phyloP scores from a whole-genome alignment of 139 green algal genomes.

The Marvania coccoides region DNA sequence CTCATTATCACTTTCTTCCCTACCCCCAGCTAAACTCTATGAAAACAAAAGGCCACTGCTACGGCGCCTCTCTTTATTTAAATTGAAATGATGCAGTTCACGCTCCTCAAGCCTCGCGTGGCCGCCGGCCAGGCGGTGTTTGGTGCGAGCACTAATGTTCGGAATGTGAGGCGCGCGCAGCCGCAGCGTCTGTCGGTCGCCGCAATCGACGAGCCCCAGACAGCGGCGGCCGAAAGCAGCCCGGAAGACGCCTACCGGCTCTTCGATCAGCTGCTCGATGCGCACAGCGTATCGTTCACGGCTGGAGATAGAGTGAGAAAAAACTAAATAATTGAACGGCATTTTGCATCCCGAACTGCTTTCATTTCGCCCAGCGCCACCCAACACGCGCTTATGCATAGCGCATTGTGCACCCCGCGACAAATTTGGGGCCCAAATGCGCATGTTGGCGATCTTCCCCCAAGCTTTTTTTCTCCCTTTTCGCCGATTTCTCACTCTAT shows the following conservation, averaged over 20 bases:
- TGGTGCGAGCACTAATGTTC: background rate
- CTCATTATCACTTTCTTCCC: too few relatives aligned
- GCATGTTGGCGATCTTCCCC: too few relatives aligned
- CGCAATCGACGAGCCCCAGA: background rate
- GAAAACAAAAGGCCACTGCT: too few relatives aligned
- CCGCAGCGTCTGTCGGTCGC: background rate
- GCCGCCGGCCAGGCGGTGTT: background rate
- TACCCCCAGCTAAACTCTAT: too few relatives aligned
- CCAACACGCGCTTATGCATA: too few relatives aligned
- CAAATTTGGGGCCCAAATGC: background rate
- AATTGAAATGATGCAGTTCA: background rate
- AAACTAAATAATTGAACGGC: background rate
- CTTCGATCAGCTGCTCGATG: conserved; percentile 35
- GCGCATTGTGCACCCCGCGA: too few relatives aligned
- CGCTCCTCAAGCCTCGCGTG: background rate
- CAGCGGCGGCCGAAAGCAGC: background rate
- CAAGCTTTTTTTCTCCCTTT: background rate
- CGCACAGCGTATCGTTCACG: background rate
- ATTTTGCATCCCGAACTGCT: background rate
- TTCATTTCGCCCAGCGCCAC: too few relatives aligned
- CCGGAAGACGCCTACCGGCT: conserved; percentile 16
- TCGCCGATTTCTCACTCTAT: background rate
- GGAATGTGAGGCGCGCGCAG: background rate
- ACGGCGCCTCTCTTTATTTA: background rate
- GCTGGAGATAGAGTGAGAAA: conserved; percentile 22